Evolutionary conservation across 352 stramenopile genomes (phyloP), one percentile per base, ranked within the genome.

Genomic region (Blastocystis sp.): DNA sequence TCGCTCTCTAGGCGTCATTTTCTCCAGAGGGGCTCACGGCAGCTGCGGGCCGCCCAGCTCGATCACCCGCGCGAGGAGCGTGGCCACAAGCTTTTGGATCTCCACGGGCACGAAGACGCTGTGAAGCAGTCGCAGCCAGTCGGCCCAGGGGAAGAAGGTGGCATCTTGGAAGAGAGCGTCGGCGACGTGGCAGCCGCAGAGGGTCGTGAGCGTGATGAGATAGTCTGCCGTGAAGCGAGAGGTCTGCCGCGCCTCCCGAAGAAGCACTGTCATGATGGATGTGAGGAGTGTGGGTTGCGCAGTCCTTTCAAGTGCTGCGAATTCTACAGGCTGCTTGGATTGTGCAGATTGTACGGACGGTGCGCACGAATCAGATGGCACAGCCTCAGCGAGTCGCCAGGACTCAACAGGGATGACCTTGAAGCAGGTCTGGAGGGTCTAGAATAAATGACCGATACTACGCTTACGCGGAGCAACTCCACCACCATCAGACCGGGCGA

Each of bases 341-440:
- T 34, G 28, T 34, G 28, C 28, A 34, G 28, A 34, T 34, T 34
- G 28, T 34, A 34, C 28, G 28, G 14, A 71, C 21, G 10, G 48
- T n/a, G 24, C 34, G 52, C n/a, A 57, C n/a, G 0, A 76, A 45
- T 0, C 28, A 14, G 19, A 38, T 40, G 48, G 40, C 21, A 57
- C n/a, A 28, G n/a, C 24, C 10, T 34, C 24, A 45, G 28, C 19
- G 42, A 38, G 52, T 17, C 9, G 1, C n/a, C n/a, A 40, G 40
- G 28, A 28, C 11, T 19, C 66, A 11, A 24, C 28, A 21, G 66
- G 66, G 48, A 76, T 24, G n/a, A 21, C 48, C 19, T 76, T 76
- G 38, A 76, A 76, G n/a, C 4, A 42, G 48, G 21, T n/a, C 38
- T 76, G 66, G 28, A 76, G 42, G 17, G 66, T 76, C 66, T 76